Conservation (phyloP, 495 filamentous ascomycete genomes). For the Aspergillus carlsbadensis region DNA sequence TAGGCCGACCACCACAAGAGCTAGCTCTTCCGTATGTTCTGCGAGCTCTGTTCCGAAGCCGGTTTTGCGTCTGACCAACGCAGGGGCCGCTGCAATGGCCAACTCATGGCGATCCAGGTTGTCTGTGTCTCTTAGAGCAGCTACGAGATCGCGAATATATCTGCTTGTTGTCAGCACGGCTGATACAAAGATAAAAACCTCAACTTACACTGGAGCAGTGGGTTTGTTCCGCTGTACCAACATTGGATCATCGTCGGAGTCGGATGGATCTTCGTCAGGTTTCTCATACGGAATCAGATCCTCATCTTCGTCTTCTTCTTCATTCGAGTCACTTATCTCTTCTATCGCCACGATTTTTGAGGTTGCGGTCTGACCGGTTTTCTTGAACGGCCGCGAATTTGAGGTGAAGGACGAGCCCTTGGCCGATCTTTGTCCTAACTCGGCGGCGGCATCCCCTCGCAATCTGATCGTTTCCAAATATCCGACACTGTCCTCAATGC, state of each 20-base stretch:
- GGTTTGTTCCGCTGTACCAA: constrained; percentile 78
- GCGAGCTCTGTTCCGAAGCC: constrained; percentile 83
- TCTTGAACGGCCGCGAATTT: constrained; percentile 15
- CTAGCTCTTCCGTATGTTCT: constrained; percentile 80
- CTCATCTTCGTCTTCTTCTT: constrained; percentile 62
- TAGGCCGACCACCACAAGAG: constrained; percentile 69
- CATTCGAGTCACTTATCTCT: constrained; percentile 53
- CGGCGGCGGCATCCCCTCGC: constrained; percentile 8
- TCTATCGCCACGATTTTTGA: constrained; percentile 64
- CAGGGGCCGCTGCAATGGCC: constrained; percentile 70
- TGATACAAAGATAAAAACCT: not conserved
- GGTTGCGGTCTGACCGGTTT: constrained; percentile 26
- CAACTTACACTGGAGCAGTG: constrained; percentile 72
- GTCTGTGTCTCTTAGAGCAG: constrained; percentile 75
- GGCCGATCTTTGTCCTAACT: not conserved
- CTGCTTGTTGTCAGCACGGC: constrained; percentile 26
- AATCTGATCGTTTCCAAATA: constrained; percentile 49
- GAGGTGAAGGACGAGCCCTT: constrained; percentile 9
- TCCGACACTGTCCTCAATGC: constrained; percentile 63
- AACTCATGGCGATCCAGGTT: constrained; percentile 81
- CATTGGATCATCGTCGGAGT: constrained; percentile 90
- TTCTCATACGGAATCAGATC: constrained; percentile 82
- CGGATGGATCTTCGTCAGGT: constrained; percentile 87
- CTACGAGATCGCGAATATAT: constrained; percentile 85
- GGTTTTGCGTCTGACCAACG: constrained; percentile 83